phyloP scores from a whole-genome alignment of 1,284 basidiomycete genomes.

The Puccinia triticina region DNA sequence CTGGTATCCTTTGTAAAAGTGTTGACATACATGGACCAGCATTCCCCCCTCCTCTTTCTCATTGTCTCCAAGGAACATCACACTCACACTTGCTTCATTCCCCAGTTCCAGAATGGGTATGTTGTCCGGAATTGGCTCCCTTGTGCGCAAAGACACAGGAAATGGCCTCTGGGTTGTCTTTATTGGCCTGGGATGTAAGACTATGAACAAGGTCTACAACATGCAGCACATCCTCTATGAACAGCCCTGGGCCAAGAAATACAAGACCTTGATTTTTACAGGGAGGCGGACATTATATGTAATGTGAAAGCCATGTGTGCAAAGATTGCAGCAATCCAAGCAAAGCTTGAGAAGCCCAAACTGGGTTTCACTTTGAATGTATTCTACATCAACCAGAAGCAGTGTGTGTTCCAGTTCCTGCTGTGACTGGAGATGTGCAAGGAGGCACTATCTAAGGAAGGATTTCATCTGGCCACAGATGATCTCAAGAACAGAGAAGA shows the following conservation, averaged over 20 bases:
- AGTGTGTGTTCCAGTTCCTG: conserved; percentile 87
- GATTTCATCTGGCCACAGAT: conserved; percentile 97
- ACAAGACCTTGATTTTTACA: conserved; percentile 92
- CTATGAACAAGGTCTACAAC: conserved; percentile 75
- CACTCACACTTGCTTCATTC: no score
- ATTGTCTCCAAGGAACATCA: no score
- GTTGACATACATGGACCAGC: no score
- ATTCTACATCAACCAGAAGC: conserved; percentile 96
- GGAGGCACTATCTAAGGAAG: conserved; percentile 92
- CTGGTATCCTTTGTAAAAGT: no score
- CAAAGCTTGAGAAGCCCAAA: conserved; percentile 73
- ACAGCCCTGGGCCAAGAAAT: conserved; percentile 88
- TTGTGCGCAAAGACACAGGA: conserved; percentile 89
- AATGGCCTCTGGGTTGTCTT: conserved; percentile 87
- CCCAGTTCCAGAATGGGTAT: no score
- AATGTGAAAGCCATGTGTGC: conserved; percentile 81
- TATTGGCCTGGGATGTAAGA: conserved; percentile 69
- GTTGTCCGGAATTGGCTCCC: conserved; percentile 84
- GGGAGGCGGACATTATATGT: conserved; percentile 99
- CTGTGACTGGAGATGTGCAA: conserved; percentile 96
- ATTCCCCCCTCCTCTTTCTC: no score
- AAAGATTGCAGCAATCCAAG: conserved; percentile 86
- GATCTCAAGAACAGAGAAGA: conserved; percentile 92
- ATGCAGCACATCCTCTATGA: conserved; percentile 72
- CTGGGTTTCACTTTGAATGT: conserved; percentile 91